phyloP scores from a whole-genome alignment of 805 yeast genomes.

The Jamesozyma lodderae region DNA sequence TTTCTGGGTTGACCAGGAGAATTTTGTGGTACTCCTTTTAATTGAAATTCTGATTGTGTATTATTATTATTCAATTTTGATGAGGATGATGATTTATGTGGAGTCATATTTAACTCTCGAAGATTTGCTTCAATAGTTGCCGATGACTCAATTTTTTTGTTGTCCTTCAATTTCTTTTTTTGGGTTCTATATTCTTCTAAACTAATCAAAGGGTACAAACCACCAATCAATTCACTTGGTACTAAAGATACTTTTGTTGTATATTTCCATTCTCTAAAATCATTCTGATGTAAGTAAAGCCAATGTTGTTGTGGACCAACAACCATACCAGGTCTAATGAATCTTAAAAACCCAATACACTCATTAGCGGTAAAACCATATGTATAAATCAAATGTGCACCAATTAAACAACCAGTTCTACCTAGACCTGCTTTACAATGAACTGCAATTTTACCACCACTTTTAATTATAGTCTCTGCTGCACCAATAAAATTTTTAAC shows the following conservation, averaged over 20 bases:
- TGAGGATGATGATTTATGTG: conserved; percentile 27
- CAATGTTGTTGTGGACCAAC: conserved; percentile 99
- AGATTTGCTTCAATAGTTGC: conserved; percentile 6
- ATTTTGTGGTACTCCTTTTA: conserved; percentile 61
- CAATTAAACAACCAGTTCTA: conserved; percentile 94
- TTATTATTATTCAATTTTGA: conserved; percentile 17
- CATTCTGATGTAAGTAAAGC: conserved; percentile 92
- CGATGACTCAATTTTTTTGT: conserved; percentile 28
- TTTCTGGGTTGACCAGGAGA: conserved; percentile 98
- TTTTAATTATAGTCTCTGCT: conserved; percentile 76
- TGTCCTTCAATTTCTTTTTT: conserved; percentile 29
- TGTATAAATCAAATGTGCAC: conserved; percentile 92
- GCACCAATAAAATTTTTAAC: conserved; percentile 93
- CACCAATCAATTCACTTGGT: conserved; percentile 60
- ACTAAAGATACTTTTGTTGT: conserved; percentile 72
- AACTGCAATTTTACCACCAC: conserved; percentile 94
- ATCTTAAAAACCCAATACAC: conserved; percentile 92
- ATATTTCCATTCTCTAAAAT: conserved; percentile 91
- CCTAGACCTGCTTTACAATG: conserved; percentile 98
- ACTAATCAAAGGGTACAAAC: conserved; percentile 51
- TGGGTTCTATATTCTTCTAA: conserved; percentile 54
- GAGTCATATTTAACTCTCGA: conserved; percentile 24
- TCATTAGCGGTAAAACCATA: conserved; percentile 96
- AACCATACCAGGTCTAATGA: conserved; percentile 98
- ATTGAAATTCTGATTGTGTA: conserved; percentile 24